These are phyloP conservation scores for Gossypium herbaceum DNA, from an alignment of 345 rosid species.

Conservation along the genomic window DNA sequence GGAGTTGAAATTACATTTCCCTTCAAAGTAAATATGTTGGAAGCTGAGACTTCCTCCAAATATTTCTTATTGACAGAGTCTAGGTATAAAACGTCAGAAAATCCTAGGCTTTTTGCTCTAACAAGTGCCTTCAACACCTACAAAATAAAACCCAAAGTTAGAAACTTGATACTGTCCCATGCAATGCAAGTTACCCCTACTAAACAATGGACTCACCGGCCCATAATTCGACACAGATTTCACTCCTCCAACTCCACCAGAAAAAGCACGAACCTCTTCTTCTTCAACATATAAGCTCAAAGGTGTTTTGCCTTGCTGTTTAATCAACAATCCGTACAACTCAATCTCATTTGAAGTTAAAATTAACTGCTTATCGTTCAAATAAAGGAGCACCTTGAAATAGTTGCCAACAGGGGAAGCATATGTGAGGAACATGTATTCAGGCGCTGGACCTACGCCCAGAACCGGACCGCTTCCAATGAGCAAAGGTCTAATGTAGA, in stretches of 20 bases:
- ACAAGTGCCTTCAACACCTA: constrained; percentile 59
- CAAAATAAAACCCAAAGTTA: background rate
- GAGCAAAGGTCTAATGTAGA: constrained; percentile 80
- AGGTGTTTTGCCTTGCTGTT: constrained; percentile 46
- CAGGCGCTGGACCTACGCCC: background rate
- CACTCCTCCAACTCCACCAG: constrained; percentile 69
- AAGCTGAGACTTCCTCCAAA: constrained; percentile 78
- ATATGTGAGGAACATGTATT: constrained; percentile 51
- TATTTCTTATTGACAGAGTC: constrained; percentile 56
- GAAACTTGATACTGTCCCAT: background rate
- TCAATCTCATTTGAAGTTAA: background rate
- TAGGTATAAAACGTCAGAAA: constrained; percentile 77
- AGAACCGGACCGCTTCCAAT: constrained; percentile 50
- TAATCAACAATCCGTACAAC: background rate
- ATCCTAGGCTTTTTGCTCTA: constrained; percentile 71
- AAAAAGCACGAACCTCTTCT: constrained; percentile 45
- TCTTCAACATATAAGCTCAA: constrained; percentile 61
- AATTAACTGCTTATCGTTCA: background rate
- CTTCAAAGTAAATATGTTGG: constrained; percentile 75
- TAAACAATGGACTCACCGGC: constrained; percentile 44
- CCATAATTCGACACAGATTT: constrained; percentile 60
- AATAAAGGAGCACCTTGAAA: constrained; percentile 51
- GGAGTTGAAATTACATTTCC: constrained; percentile 66
- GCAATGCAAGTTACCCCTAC: background rate
- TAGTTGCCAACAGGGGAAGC: constrained; percentile 80